phyloP scores from a whole-genome alignment of 164 flowering plant species.

The Santalum album region DNA sequence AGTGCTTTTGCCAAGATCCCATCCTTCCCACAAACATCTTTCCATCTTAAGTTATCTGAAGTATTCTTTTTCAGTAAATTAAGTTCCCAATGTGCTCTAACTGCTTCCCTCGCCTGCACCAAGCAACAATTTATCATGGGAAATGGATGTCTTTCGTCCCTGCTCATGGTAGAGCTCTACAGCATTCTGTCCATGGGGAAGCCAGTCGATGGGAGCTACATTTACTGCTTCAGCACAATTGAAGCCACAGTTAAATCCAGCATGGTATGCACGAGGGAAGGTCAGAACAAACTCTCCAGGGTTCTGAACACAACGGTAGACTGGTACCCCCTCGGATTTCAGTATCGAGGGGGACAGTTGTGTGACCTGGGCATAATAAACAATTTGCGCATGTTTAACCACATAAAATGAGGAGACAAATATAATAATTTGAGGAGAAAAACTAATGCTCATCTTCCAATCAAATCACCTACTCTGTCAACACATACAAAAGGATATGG shows the following conservation, averaged over 20 bases:
- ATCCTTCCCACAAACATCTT: constrained; percentile 4
- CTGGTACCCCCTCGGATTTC: constrained; percentile 64
- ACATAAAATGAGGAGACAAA: too few relatives aligned
- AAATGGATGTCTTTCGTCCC: constrained; percentile 52
- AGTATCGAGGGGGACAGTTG: constrained; percentile 64
- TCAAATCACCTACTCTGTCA: too few relatives aligned
- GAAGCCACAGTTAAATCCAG: constrained; percentile 74
- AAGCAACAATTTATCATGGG: constrained; percentile 63
- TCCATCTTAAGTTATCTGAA: constrained; percentile 2
- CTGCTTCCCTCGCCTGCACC: constrained; percentile 83
- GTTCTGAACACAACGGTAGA: constrained; percentile 56
- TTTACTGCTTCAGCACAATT: constrained; percentile 85
- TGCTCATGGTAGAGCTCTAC: constrained; percentile 59
- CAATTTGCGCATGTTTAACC: neutral
- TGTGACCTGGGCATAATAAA: constrained; percentile 39
- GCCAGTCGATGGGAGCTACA: constrained; percentile 79
- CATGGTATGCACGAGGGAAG: constrained; percentile 73
- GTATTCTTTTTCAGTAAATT: constrained; percentile 11
- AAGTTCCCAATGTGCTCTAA: constrained; percentile 53
- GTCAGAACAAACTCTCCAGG: constrained; percentile 75
- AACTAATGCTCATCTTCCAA: too few relatives aligned
- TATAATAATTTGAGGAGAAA: too few relatives aligned
- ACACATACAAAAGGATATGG: too few relatives aligned
- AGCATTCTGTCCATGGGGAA: constrained; percentile 72
- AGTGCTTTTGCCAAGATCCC: constrained; percentile 2